phyloP scores from a whole-genome alignment of 148 eudicot genomes.

The Camellia lanceoleosa region DNA sequence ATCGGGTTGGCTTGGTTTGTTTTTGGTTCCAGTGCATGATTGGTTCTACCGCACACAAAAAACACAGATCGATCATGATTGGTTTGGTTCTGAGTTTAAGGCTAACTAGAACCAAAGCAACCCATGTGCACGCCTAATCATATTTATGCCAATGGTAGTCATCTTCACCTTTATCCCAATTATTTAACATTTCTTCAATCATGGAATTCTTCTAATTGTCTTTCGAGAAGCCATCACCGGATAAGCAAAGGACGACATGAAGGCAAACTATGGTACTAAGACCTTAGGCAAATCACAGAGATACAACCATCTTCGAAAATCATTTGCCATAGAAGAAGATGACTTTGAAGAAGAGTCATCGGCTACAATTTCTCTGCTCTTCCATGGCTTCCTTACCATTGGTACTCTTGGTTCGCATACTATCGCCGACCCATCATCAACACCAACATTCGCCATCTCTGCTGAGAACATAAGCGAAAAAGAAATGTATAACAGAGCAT shows the following conservation, averaged over 20 bases:
- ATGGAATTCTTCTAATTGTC: constrained; percentile 34
- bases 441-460: constrained; percentile 72
- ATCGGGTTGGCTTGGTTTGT: too few species aligned
- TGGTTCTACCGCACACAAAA: too few species aligned
- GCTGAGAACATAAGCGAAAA: constrained; percentile 59
- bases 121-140: background rate
- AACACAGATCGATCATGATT: too few species aligned
- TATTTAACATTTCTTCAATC: constrained; percentile 8
- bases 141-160: too few species aligned
- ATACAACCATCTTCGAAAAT: constrained; percentile 43
- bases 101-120: too few species aligned
- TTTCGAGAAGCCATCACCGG: constrained; percentile 59
- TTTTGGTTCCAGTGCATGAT: too few species aligned
- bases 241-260: constrained; percentile 44
- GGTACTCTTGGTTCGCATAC: constrained; percentile 78
- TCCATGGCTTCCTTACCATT: constrained; percentile 86
- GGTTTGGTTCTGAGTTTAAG: too few species aligned
- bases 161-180: background rate
- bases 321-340: constrained; percentile 51
- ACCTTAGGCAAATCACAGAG: constrained; percentile 44
- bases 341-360: constrained; percentile 51
- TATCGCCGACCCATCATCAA: constrained; percentile 45
- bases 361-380: constrained; percentile 47
- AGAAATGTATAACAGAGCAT: constrained; percentile 58
- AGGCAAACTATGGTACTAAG: constrained; percentile 41